Percentiles rank a stretch among this genome's conserved stretches.
Conservation (phyloP, 352 stramenopile species). For the Phytophthora pisi region DNA sequence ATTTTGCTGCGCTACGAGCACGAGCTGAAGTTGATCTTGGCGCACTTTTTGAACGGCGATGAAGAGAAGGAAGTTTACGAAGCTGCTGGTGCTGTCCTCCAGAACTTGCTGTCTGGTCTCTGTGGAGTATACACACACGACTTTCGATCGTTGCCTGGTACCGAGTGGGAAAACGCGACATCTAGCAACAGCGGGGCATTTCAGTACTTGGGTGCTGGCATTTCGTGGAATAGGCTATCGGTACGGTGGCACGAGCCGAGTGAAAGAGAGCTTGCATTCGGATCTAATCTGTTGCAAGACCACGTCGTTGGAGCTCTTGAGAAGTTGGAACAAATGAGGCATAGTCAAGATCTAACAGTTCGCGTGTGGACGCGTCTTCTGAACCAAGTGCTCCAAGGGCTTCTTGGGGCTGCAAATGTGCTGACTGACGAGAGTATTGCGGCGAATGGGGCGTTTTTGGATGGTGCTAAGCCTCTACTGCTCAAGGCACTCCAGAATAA, state of each 20-base stretch:
- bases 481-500: conserved; percentile 37
- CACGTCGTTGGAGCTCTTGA: conserved; percentile 49
- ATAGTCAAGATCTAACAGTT: conserved; percentile 40
- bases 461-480: conserved; percentile 50
- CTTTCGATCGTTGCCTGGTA: conserved; percentile 58
- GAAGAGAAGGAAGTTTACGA: conserved; percentile 72
- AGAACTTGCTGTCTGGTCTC: conserved; percentile 51
- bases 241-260: conserved; percentile 72
- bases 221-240: conserved; percentile 59
- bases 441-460: conserved; percentile 38
- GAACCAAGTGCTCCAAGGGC: conserved; percentile 47
- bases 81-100: conserved; percentile 45
- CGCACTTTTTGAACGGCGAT: conserved; percentile 46
- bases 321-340: conserved; percentile 32
- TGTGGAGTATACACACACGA: conserved; percentile 63
- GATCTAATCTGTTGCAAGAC: conserved; percentile 53
- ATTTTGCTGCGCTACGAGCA: conserved; percentile 44
- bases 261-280: conserved; percentile 58
- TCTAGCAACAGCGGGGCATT: conserved; percentile 51
- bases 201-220: conserved; percentile 58
- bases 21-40: conserved; percentile 49
- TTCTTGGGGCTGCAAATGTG: conserved; percentile 58
- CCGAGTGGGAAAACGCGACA: conserved; percentile 51
- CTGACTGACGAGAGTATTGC: conserved; percentile 48
- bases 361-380: conserved; percentile 55